A percentile compares a stretch with the other conserved stretches of the same genome.
These are phyloP conservation scores for Volutella citrinella DNA, from an alignment of 2,329 filamentous ascomycete genomes.

Conservation along the genomic window DNA sequence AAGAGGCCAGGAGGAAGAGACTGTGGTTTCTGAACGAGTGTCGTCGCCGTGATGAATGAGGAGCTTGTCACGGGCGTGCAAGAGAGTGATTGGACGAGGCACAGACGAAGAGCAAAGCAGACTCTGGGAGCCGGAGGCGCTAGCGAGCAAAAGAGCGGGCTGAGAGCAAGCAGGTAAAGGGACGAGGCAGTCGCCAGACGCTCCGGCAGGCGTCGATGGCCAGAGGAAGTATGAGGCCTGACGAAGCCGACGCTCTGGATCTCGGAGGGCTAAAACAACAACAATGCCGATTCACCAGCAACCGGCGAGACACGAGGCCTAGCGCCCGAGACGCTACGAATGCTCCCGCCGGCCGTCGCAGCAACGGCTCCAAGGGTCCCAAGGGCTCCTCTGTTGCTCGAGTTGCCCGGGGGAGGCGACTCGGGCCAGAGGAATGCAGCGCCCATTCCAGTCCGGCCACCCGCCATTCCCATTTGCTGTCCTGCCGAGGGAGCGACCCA, in stretches of 20 bases:
- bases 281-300: conserved; percentile 15
- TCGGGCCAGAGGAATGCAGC: no score
- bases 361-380: no score
- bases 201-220: background rate
- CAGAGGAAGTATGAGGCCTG: conserved; percentile 3
- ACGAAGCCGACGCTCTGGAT: conserved; percentile 11
- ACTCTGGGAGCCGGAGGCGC: background rate
- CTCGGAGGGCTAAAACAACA: conserved; percentile 14
- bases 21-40: background rate
- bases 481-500: no score
- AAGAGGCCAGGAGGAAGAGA: background rate
- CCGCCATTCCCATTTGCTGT: no score
- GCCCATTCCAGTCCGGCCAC: no score
- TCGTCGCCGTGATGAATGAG: background rate
- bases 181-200: background rate
- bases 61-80: background rate
- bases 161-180: background rate
- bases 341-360: no score
- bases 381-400: no score
- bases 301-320: conserved; percentile 21
- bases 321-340: no score
- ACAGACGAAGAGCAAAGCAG: background rate
- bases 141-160: background rate
- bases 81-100: background rate
- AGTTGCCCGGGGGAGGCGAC: no score